Base-by-base conservation (phyloP, 1,284 basidiomycete species). In the Rugosomyces carneus region DNA sequence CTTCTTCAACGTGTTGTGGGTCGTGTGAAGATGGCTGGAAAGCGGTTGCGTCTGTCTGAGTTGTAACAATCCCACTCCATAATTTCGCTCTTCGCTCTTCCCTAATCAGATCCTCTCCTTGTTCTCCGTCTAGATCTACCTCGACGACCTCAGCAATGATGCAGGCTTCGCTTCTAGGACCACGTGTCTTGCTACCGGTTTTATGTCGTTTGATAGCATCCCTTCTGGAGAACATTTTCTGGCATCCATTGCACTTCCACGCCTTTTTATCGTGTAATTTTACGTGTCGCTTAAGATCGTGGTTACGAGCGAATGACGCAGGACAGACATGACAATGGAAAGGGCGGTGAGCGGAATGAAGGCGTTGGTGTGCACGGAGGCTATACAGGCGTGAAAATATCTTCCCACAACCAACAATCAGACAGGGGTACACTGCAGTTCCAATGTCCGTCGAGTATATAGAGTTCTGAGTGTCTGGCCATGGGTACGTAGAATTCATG, bases 181-280 rank as follows among this genome's bases (percentile, higher is more conserved):
- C 73, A 20, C 73, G 65, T 39, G 62, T 61, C 49, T 70, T 71
- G 36, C 69, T 71, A 42, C 70, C 71, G 55, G 80, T 79, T 59
- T 81, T 80, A 61, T 90, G 80, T 16, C 84, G 71, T 60, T 83
- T 84, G 58, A 87, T 81, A 5, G 85, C 86, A 59, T 89, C 86
- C 26, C 83, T 71, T 24, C 82, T 69, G 2, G 83, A 84, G 59
- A 89, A 89, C 20, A 81, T 65, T 62, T 84, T 84, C 32, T 72
- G 73, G 57, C 84, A 88, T 1, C 81, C 82, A 29, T 67, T 68
- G 54, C 86, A 89, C 53, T 79, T 76, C 76, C 77, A 89, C 23
- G 79, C 81, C 49, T 75, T 79, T 54, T 71, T 76, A 45, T 80
- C 81, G 59, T 87, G 84, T 27, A 83, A 65, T 54, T 77, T 77